Evolutionary conservation across 352 stramenopile genomes (phyloP).

Genomic region (Thalassiosira allenii): DNA sequence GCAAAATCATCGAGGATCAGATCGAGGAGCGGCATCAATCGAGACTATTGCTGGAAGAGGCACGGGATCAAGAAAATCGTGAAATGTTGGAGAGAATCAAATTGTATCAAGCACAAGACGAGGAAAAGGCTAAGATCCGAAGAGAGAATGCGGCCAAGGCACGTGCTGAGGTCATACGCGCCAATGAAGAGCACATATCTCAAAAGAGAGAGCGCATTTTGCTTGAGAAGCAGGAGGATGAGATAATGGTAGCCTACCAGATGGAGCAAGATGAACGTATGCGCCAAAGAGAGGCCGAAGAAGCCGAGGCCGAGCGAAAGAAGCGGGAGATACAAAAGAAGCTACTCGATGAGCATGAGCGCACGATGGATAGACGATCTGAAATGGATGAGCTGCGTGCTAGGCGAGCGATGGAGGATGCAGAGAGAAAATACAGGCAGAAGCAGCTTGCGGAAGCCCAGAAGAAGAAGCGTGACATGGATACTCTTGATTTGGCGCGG

Average conservation of each 20-base stretch:
- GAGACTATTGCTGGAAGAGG: constrained; percentile 90
- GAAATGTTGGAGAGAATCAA: constrained; percentile 91
- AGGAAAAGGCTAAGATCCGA: constrained; percentile 48
- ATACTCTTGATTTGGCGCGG: constrained; percentile 81
- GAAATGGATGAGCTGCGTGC: constrained; percentile 93
- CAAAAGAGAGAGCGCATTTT: constrained; percentile 58
- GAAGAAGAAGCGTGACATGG: constrained; percentile 90
- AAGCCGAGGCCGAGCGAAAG: constrained; percentile 80
- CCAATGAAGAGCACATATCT: constrained; percentile 75
- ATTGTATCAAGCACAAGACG: constrained; percentile 71
- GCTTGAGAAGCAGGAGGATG: constrained; percentile 70
- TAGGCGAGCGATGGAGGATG: constrained; percentile 89
- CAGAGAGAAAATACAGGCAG: constrained; percentile 89
- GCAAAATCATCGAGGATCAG: constrained; percentile 88
- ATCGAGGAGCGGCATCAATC: constrained; percentile 85
- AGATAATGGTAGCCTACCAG: constrained; percentile 70
- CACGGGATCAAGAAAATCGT: constrained; percentile 88
- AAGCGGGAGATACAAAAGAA: constrained; percentile 87
- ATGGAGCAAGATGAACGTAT: constrained; percentile 71
- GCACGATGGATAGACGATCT: constrained; percentile 74
- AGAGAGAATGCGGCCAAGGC: constrained; percentile 52
- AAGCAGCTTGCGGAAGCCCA: constrained; percentile 87
- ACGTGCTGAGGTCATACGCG: constrained; percentile 74
- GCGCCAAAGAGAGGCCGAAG: constrained; percentile 69
- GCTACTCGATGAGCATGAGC: constrained; percentile 89